Base-by-base conservation (phyloP, 2,329 filamentous ascomycete species). In the Huntiella omanensis region DNA sequence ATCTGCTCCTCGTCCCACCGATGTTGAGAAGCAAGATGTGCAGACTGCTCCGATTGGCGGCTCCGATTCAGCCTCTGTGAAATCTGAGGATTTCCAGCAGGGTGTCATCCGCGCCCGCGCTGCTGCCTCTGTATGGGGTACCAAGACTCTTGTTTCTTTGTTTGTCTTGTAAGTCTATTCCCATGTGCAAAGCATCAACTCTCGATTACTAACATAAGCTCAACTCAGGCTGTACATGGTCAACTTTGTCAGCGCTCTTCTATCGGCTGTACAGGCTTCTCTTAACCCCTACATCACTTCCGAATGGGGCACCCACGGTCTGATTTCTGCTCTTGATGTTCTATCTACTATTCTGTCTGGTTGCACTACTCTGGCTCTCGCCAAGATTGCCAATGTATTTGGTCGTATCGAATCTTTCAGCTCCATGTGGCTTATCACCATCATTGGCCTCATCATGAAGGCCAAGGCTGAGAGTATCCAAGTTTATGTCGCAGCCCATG, bases 241-340 rank as follows among this genome's bases (percentile, higher is more conserved):
- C 43, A 54, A 55, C 32, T 64, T 65, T 46, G 55, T 60, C 48
- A 60, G 63, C 48, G 54, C 55, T 16, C 55, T 66, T 22, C 52
- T 64, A 11, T 53, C 56, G 8, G 56, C 57, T 32, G 56, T 65
- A 46, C 58, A 64, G 42, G 54, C 64, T 43, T 69, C 72, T 34
- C 62, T 82, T 40, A 68, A 70, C 12, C 69, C 74, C 32, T 82
- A 77, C 59, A 73, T 80, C 22, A 81, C 77, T 1, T 80, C 75
- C 49, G 66, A 70, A 2, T 83, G 81, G 55, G 64, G 64, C 35
- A 65, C 68, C 40, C 79, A 82, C 55, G 77, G 77, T 11, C 64
- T 83, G 33, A 65, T 82, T n/a, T 72, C 75, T 3, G 78, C 75
- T 0, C 71, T 80, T 37, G 63, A 71, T 43, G 75, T 82, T 19